Conservation (phyloP, 164 flowering plant genomes). For the Tinospora cordifolia region DNA sequence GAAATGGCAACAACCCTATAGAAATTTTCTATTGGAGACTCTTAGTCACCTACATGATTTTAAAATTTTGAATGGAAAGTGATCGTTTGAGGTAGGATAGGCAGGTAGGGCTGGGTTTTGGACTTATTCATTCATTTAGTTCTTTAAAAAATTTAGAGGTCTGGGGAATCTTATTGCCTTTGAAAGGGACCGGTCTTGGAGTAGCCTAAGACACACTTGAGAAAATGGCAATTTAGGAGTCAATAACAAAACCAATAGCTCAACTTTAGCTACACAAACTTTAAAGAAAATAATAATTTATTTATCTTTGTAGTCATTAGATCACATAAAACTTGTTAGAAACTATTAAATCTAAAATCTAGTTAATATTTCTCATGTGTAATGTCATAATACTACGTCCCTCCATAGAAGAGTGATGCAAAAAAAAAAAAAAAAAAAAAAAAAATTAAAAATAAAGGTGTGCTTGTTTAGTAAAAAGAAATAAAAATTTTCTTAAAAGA, state of each 20-base stretch:
- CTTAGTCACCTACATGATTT: conserved; percentile 12
- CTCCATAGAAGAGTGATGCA: too few species aligned
- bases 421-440: too few species aligned
- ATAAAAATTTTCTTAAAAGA: too few species aligned
- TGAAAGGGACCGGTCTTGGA: conserved; percentile 12
- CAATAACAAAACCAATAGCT: conserved; percentile 2
- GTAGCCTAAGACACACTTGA: conserved; percentile 9
- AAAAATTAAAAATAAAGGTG: too few species aligned
- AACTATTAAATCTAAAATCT: too few species aligned
- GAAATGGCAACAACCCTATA: conserved; percentile 5
- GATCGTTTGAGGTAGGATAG: conserved; percentile 14
- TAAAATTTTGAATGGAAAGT: conserved; percentile 16
- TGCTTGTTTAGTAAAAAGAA: too few species aligned
- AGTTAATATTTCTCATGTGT: too few species aligned
- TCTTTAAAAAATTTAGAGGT: neutral
- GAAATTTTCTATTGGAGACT: conserved; percentile 4
- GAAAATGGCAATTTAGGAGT: conserved; percentile 11
- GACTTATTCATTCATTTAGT: neutral
- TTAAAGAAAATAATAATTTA: too few species aligned
- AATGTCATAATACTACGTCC: too few species aligned
- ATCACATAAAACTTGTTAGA: too few species aligned
- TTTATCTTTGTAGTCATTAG: too few species aligned
- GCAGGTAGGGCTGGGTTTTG: conserved; percentile 3
- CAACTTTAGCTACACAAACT: too few species aligned
- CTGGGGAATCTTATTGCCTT: neutral